Evolutionary conservation across 805 yeast genomes (phyloP).

Genomic region (Cyberlindnera suaveolens): DNA sequence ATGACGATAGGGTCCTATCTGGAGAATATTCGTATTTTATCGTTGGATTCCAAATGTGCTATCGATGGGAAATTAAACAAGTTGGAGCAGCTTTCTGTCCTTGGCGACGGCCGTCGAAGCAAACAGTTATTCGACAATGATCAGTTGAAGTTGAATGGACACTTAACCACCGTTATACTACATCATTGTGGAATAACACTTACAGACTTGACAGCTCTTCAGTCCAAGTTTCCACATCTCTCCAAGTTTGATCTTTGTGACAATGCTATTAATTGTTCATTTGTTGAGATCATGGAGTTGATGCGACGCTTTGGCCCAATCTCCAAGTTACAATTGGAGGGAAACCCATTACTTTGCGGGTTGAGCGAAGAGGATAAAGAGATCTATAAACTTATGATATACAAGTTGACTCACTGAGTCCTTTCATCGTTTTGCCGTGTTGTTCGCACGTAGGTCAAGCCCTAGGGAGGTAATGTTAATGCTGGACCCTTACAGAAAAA

Average conservation of each 20-base stretch:
- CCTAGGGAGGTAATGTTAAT: background rate
- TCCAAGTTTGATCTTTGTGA: slow-evolving; percentile 6
- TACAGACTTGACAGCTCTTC: slow-evolving; percentile 1
- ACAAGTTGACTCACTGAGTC: slow-evolving; percentile 5
- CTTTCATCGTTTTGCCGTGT: too few species aligned
- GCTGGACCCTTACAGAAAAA: slow-evolving; percentile 1
- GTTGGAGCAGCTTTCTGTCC: slow-evolving; percentile 3
- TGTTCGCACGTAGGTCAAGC: too few species aligned
- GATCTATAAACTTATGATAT: slow-evolving; percentile 10
- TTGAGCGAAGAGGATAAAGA: slow-evolving; percentile 1
- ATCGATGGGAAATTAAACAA: slow-evolving; percentile 3
- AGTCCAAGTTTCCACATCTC: slow-evolving; percentile 3
- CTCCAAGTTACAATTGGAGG: slow-evolving; percentile 3
- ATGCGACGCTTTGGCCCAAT: slow-evolving; percentile 4
- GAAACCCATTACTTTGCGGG: slow-evolving; percentile 6
- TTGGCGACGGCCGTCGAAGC: slow-evolving; percentile 4
- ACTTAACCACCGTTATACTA: background rate
- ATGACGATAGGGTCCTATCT: slow-evolving; percentile 1
- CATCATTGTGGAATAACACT: background rate
- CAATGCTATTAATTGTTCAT: slow-evolving; percentile 7
- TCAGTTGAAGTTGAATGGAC: slow-evolving; percentile 2
- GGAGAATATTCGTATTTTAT: slow-evolving; percentile 3
- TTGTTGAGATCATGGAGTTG: slow-evolving; percentile 4
- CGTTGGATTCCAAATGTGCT: slow-evolving; percentile 1
- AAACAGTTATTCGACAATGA: background rate